Conservation (phyloP, 2,329 filamentous ascomycete species). For the Leptoxyphium fumago region DNA sequence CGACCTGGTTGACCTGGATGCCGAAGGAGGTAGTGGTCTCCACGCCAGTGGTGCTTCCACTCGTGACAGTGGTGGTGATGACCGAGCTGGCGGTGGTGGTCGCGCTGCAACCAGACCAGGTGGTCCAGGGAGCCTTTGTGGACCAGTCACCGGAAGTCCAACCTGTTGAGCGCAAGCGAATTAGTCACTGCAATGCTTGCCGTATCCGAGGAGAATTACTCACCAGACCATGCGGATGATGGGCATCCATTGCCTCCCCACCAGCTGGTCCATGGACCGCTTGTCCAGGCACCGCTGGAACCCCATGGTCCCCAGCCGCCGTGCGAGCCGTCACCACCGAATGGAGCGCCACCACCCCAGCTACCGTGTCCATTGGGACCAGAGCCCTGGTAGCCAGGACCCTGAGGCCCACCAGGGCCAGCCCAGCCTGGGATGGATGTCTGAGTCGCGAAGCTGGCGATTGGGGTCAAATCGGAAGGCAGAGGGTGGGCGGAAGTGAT, state of each 20-base stretch:
- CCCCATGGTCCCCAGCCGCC: conserved; percentile 21
- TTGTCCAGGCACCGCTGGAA: conserved; percentile 13
- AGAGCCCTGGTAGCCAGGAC: conserved; percentile 2
- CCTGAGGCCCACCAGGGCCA: conserved; percentile 13
- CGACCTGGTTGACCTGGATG: conserved; percentile 12
- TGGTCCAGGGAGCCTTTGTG: conserved; percentile 20
- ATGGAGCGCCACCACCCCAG: conserved; percentile 8
- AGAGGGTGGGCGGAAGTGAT: conserved; percentile 17
- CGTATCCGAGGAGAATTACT: conserved; percentile 1
- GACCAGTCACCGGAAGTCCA: conserved; percentile 20
- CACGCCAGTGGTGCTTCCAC: conserved; percentile 9
- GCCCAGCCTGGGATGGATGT: not conserved
- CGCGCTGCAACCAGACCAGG: conserved; percentile 20
- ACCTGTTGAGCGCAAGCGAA: conserved; percentile 7
- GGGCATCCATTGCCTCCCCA: conserved; percentile 21
- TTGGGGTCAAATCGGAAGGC: conserved; percentile 9
- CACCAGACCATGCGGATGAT: conserved; percentile 18
- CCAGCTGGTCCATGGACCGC: conserved; percentile 22
- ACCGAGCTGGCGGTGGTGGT: conserved; percentile 17
- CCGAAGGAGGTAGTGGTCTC: conserved; percentile 15
- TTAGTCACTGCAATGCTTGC: not conserved
- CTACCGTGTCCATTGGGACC: conserved; percentile 6
- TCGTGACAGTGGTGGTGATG: conserved; percentile 17
- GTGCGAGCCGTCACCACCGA: conserved; percentile 5
- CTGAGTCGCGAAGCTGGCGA: conserved; percentile 3